Percentiles rank a stretch among this genome's conserved stretches.
Evolutionary conservation across 2,329 filamentous ascomycete species (phyloP).

Genomic region (Ophiostoma pallidulum): DNA sequence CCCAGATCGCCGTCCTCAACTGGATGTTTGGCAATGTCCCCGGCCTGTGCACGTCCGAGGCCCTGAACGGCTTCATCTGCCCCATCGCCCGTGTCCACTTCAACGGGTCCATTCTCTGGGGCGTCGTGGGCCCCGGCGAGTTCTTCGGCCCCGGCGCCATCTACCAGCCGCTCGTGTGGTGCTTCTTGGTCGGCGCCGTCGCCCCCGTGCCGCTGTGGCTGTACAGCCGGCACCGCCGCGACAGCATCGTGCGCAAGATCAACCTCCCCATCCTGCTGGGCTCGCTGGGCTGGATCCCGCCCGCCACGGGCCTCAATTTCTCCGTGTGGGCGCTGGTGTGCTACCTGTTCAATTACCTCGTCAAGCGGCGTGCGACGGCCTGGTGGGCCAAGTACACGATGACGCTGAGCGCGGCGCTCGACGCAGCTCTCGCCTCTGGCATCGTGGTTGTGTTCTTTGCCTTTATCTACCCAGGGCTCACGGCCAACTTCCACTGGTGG

Average conservation of each 20-base stretch:
- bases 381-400: slow-evolving; percentile 94
- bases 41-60: slow-evolving; percentile 65
- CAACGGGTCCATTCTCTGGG: slow-evolving; percentile 84
- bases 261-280: slow-evolving; percentile 79
- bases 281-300: slow-evolving; percentile 76
- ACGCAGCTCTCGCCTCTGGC: slow-evolving; percentile 73
- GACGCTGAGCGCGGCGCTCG: slow-evolving; percentile 74
- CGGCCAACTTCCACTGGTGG: slow-evolving; percentile 73
- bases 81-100: slow-evolving; percentile 83
- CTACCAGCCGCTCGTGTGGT: slow-evolving; percentile 71
- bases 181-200: slow-evolving; percentile 67
- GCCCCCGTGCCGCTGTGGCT: slow-evolving; percentile 68
- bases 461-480: slow-evolving; percentile 71
- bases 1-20: slow-evolving; percentile 76
- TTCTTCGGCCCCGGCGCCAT: slow-evolving; percentile 72
- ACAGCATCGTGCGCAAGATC: slow-evolving; percentile 62
- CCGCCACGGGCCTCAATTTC: slow-evolving; percentile 79
- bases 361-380: slow-evolving; percentile 56
- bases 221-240: slow-evolving; percentile 49
- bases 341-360: slow-evolving; percentile 71
- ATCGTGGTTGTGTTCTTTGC: slow-evolving; percentile 80
- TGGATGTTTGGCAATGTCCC: slow-evolving; percentile 80
- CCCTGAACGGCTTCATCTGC: slow-evolving; percentile 82
- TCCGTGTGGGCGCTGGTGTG: slow-evolving; percentile 79
- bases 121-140: slow-evolving; percentile 70